phyloP scores from a whole-genome alignment of 2,329 filamentous ascomycete genomes.

The Colletotrichum cereale region DNA sequence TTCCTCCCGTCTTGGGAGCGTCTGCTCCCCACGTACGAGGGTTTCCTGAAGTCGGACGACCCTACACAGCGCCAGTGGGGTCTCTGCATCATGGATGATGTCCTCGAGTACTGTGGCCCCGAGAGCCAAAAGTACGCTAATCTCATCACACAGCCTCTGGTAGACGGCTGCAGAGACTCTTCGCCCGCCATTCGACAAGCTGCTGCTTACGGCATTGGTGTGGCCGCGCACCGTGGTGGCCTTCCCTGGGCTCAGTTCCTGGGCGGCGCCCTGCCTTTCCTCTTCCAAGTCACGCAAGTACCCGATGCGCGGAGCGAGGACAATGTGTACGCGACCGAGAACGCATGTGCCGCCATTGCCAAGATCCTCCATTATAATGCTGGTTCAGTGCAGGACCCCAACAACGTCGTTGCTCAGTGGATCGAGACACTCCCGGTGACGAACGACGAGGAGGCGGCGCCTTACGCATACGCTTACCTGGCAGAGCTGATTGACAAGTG shows the following conservation, averaged over 20 bases:
- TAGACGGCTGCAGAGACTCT: conserved; percentile 86
- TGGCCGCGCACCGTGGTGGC: conserved; percentile 93
- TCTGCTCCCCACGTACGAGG: conserved; percentile 86
- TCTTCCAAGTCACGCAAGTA: conserved; percentile 88
- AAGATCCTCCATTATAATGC: conserved; percentile 96
- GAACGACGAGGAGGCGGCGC: conserved; percentile 97
- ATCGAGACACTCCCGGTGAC: conserved; percentile 89
- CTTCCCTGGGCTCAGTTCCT: conserved; percentile 89
- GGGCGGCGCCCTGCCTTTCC: conserved; percentile 79
- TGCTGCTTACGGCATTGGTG: conserved; percentile 94
- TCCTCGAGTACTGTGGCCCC: conserved; percentile 94
- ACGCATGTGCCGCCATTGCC: conserved; percentile 94
- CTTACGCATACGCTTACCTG: conserved; percentile 94
- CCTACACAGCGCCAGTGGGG: conserved; percentile 97
- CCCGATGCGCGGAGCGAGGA: conserved; percentile 89
- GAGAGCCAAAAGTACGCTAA: conserved; percentile 89
- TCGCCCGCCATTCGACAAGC: conserved; percentile 95
- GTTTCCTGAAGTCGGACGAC: conserved; percentile 84
- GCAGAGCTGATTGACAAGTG: conserved; percentile 94
- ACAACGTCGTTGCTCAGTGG: conserved; percentile 87
- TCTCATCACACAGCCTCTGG: conserved; percentile 87
- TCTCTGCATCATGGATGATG: conserved; percentile 98
- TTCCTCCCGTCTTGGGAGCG: conserved; percentile 93
- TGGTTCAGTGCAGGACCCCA: conserved; percentile 79
- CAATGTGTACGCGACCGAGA: conserved; percentile 97